Conservation (phyloP, 805 yeast species). For the Wickerhamiella allomyrinae region DNA sequence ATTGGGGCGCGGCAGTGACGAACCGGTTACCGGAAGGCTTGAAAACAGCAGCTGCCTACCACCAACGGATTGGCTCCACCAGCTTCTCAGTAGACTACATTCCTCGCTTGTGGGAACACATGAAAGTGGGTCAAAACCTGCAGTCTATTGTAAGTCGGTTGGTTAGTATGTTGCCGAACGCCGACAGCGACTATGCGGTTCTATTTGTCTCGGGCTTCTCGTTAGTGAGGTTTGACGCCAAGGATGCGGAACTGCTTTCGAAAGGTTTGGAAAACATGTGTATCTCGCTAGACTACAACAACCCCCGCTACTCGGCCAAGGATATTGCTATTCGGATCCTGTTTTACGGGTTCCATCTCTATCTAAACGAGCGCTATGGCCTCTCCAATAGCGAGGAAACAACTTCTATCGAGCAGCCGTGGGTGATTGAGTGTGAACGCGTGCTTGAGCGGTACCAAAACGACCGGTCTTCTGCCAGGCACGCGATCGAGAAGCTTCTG, state of each 20-base stretch:
- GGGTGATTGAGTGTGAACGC: background rate
- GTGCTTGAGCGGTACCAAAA: background rate
- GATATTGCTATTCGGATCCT: background rate
- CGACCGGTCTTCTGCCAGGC: background rate
- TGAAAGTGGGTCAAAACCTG: background rate
- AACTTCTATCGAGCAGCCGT: background rate
- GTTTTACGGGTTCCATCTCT: background rate
- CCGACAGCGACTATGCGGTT: background rate
- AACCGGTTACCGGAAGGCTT: conserved; percentile 5
- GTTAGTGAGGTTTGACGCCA: background rate
- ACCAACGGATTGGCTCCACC: background rate
- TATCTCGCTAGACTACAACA: background rate
- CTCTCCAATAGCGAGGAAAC: background rate
- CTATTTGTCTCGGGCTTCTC: background rate
- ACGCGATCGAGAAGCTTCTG: background rate
- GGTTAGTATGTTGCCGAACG: background rate
- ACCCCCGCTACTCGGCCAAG: background rate
- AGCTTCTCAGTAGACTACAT: background rate
- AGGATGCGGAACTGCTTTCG: background rate
- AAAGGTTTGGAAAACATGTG: background rate
- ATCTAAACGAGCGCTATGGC: background rate
- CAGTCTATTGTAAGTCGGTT: background rate
- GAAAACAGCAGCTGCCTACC: background rate
- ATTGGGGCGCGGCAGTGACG: conserved; percentile 4
- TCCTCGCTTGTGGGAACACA: background rate